Base-by-base conservation (phyloP, 257 asterid species). In the Paraleonurus japonicus region DNA sequence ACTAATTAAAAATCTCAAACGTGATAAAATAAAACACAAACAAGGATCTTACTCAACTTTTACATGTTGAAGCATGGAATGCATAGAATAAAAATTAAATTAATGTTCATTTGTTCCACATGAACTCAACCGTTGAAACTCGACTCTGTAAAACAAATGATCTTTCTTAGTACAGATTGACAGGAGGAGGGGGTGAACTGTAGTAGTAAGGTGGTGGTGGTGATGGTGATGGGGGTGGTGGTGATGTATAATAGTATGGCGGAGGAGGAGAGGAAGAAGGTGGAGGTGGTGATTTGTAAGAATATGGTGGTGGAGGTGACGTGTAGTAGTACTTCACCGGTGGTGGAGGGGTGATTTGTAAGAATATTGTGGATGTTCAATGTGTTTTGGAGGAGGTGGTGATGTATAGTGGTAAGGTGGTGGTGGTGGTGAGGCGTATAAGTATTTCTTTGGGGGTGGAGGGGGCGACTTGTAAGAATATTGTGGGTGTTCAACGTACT, bases 201-300 rank as follows among this genome's bases (percentile, higher is more conserved):
- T 55, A 23, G 35, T 55, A 23, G 35, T 55, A 53, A 1, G 59
- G 61, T 10, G 32, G 61, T 23, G 61, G 60, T 19, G 60, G 60
- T 7, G 60, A 20, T 53, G 60, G 30, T 22, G 61, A 22, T 4
- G 61, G 61, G 2, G 61, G 61, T 22, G 61, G 62, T 55, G 62
- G 62, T 4, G 62, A 55, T 24, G 62, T 55, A 11, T 55, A 55
- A 7, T 22, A 22, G 4, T 55, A 55, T 4, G 62, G 62, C 0
- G 62, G 62, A 24, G 62, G 62, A 54, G 61, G 28, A 23, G 61
- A 54, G 26, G n/a, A 3, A n/a, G 61, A 54, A 54, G 61, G 61
- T 22, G 61, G 61, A 9, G 61, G 61, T 54, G 61, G 32, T 4
- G 61, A 54, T 3, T 54, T 23, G 61, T 54, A 54, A 22, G 30